phyloP scores from a whole-genome alignment of 306 rosid genomes.

The Oxytropis ochrocephala region DNA sequence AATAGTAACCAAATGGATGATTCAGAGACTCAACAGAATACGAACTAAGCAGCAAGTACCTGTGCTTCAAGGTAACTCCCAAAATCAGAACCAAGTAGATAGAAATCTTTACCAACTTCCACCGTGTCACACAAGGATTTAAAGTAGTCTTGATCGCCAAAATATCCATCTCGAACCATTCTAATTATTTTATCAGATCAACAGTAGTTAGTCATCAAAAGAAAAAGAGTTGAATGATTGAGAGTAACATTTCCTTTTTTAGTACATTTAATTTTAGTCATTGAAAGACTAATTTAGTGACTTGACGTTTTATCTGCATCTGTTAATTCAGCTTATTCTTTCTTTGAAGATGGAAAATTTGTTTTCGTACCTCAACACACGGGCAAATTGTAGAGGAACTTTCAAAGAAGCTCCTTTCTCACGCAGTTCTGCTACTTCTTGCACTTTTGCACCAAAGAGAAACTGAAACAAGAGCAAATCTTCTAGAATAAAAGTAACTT shows the following conservation, averaged over 20 bases:
- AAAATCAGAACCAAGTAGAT: conserved; percentile 61
- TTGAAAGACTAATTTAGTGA: background rate
- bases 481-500: background rate
- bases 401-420: conserved; percentile 36
- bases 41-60: conserved; percentile 32
- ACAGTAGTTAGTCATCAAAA: background rate
- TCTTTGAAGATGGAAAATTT: background rate
- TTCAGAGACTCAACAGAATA: background rate
- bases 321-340: background rate
- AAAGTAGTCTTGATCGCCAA: conserved; percentile 56
- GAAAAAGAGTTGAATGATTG: background rate
- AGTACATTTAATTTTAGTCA: background rate
- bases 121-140: conserved; percentile 55
- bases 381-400: conserved; percentile 53
- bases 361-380: conserved; percentile 45
- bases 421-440: conserved; percentile 53
- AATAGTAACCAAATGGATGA: background rate
- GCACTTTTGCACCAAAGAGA: conserved; percentile 60
- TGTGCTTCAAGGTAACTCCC: conserved; percentile 69
- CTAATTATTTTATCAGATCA: conserved; percentile 27
- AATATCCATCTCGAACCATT: conserved; percentile 69
- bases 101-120: conserved; percentile 49
- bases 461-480: conserved; percentile 38
- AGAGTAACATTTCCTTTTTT: background rate
- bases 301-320: background rate